These are phyloP conservation scores for Mucor circinelloides DNA, from an alignment of 371 early-diverging fungal species.

Conservation along the genomic window DNA sequence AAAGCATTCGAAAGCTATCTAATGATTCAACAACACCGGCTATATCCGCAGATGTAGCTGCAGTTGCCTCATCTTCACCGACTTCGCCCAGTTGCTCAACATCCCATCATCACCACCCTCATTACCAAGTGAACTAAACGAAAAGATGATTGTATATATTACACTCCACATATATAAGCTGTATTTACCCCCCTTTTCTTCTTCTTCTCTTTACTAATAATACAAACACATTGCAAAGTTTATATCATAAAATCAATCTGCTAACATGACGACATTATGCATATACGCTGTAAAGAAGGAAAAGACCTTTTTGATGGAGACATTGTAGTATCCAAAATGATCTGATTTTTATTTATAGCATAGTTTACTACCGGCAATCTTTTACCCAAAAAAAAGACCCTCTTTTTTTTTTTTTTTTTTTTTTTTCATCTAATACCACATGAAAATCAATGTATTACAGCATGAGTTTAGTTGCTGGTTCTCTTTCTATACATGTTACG, in stretches of 20 bases:
- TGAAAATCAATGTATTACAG: background rate
- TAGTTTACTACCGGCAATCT: background rate
- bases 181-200: background rate
- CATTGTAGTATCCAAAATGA: background rate
- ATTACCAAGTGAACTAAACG: background rate
- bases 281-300: background rate
- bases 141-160: background rate
- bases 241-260: background rate
- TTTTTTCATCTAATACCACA: background rate
- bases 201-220: background rate
- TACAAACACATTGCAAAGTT: background rate
- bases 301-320: too few species aligned
- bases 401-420: too few species aligned
- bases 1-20: conserved; percentile 6
- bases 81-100: background rate
- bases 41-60: background rate
- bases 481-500: conserved; percentile 35
- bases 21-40: background rate
- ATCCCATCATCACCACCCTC: background rate
- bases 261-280: background rate
- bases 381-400: background rate
- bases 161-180: background rate
- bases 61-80: background rate
- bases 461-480: background rate
- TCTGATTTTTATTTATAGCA: background rate